phyloP scores from a whole-genome alignment of 2,329 filamentous ascomycete genomes.

The Akanthomyces lecanii region DNA sequence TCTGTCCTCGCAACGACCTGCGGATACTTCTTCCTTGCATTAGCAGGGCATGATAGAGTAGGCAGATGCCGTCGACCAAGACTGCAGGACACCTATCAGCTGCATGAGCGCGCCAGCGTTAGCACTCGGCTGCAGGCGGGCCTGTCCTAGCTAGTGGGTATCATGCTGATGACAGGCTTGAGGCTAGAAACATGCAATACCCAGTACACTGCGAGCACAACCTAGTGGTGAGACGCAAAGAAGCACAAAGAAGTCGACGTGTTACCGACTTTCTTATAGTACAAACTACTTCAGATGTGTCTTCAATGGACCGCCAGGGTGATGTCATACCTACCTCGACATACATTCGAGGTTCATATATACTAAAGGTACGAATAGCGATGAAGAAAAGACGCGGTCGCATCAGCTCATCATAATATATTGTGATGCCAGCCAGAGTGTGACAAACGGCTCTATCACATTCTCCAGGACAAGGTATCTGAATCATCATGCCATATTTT shows the following conservation, averaged over 20 bases:
- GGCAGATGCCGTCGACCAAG: neutral
- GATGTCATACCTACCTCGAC: too few species aligned
- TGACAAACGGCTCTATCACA: neutral
- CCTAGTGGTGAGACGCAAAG: neutral
- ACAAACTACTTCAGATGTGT: too few species aligned
- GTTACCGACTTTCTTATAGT: neutral
- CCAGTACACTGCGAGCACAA: neutral
- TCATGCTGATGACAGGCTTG: neutral
- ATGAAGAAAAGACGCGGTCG: too few species aligned
- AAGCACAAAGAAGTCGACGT: neutral
- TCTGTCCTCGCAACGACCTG: neutral
- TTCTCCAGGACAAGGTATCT: neutral
- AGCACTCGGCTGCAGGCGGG: neutral
- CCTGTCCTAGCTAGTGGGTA: neutral
- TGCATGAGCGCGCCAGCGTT: neutral
- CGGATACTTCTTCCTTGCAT: neutral
- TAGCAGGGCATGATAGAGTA: neutral
- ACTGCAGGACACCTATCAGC: conserved; percentile 6
- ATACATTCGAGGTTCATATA: too few species aligned
- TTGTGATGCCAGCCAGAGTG: neutral
- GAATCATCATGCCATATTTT: neutral
- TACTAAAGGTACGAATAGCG: too few species aligned
- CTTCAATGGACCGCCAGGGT: too few species aligned
- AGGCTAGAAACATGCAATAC: neutral
- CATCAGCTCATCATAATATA: neutral